Percentiles rank a stretch among this genome's conserved stretches.
phyloP scores from a whole-genome alignment of 257 asterid genomes.

The Nicotiana benthamiana region DNA sequence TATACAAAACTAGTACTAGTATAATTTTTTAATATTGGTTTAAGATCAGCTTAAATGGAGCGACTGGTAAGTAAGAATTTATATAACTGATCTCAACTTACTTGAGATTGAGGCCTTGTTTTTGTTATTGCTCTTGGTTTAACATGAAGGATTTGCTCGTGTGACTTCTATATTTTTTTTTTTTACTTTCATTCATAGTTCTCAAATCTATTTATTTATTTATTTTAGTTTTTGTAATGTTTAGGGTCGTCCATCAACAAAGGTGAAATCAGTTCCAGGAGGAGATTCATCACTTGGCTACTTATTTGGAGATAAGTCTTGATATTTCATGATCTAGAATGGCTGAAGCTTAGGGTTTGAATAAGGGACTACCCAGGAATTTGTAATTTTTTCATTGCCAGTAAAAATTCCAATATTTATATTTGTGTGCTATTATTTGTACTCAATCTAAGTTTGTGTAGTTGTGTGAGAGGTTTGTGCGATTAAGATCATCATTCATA shows the following conservation, averaged over 20 bases:
- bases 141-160: not conserved
- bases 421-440: not conserved
- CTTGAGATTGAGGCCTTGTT: not conserved
- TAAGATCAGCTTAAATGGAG: too few species aligned
- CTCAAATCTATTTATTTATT: not conserved
- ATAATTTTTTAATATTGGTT: too few species aligned
- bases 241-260: slow-evolving; percentile 55
- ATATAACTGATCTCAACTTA: not conserved
- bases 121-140: not conserved
- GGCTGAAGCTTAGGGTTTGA: not conserved
- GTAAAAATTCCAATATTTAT: not conserved
- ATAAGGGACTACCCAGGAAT: not conserved
- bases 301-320: slow-evolving; percentile 46
- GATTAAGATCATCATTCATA: not conserved
- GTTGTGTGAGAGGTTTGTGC: not conserved
- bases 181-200: not conserved
- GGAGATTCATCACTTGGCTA: slow-evolving; percentile 59
- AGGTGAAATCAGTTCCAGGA: slow-evolving; percentile 51
- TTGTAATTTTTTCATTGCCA: not conserved
- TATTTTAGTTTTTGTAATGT: not conserved
- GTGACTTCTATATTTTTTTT: not conserved
- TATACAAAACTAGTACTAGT: too few species aligned
- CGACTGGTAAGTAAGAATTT: not conserved
- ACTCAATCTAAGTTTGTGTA: not conserved
- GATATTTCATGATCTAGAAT: not conserved